phyloP scores from a whole-genome alignment of 23 red algal species.

The Gracilariopsis chorda region DNA sequence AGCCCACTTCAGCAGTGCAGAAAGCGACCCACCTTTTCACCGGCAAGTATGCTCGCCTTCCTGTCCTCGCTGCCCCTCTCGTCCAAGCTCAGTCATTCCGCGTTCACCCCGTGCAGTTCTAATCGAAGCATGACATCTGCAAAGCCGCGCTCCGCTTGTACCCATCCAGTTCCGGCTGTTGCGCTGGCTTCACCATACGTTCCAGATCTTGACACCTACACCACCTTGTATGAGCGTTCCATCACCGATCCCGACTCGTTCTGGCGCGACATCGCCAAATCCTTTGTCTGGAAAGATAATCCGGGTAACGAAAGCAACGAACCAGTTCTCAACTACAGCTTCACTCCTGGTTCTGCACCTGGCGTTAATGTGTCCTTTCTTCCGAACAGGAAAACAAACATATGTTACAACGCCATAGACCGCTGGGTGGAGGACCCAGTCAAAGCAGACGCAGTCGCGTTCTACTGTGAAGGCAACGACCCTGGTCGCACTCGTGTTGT shows the following conservation, averaged over 20 bases:
- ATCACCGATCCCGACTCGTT: slow-evolving; percentile 62
- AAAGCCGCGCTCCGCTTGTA: neutral
- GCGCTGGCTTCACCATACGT: slow-evolving; percentile 23
- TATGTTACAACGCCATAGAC: slow-evolving; percentile 94
- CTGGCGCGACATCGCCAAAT: slow-evolving; percentile 66
- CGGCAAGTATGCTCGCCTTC: neutral
- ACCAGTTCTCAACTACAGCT: slow-evolving; percentile 41
- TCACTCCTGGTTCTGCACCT: neutral
- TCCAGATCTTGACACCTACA: slow-evolving; percentile 52
- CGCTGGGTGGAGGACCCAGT: slow-evolving; percentile 45
- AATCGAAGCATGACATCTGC: neutral
- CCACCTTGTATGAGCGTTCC: slow-evolving; percentile 36
- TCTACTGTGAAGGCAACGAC: slow-evolving; percentile 81
- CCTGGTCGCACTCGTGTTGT: slow-evolving; percentile 23
- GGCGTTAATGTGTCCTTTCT: slow-evolving; percentile 37
- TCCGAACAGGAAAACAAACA: slow-evolving; percentile 59
- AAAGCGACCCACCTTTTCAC: too few species aligned
- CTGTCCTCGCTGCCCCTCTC: neutral
- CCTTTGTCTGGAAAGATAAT: slow-evolving; percentile 29
- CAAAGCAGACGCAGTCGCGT: slow-evolving; percentile 57
- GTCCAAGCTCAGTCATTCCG: neutral
- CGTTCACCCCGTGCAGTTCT: neutral
- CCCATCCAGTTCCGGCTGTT: neutral
- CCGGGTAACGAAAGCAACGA: too few species aligned
- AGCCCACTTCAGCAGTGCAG: too few species aligned